These are phyloP conservation scores for Aspergillus biplanus DNA, from an alignment of 495 filamentous ascomycete species.

Conservation along the genomic window DNA sequence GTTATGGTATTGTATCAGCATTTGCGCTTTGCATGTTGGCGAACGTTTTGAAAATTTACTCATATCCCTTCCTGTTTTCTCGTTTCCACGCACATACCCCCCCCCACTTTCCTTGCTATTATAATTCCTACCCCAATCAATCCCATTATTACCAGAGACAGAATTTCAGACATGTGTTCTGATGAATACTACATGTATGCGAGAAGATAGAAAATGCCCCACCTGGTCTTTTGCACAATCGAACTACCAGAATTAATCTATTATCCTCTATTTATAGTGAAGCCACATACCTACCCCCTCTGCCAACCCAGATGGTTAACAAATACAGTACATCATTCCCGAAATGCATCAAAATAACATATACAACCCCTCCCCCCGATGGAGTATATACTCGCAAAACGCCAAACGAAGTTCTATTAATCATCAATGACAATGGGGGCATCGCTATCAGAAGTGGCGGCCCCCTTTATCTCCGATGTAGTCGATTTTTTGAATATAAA, in stretches of 20 bases:
- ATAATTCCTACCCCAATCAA: background rate
- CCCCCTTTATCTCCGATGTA: slow-evolving; percentile 29
- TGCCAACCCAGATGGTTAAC: background rate
- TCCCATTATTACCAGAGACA: too few species aligned
- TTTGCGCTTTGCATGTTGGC: slow-evolving; percentile 13
- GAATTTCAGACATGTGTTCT: background rate
- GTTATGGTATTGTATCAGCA: slow-evolving; percentile 10
- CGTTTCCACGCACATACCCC: slow-evolving; percentile 1
- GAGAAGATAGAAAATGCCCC: too few species aligned
- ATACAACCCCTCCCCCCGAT: background rate
- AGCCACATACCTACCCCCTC: background rate
- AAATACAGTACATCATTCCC: background rate
- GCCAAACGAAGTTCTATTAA: background rate
- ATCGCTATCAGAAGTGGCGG: background rate
- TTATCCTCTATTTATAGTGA: background rate
- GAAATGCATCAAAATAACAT: background rate
- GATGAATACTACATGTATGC: background rate
- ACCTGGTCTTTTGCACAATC: too few species aligned
- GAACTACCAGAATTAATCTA: background rate
- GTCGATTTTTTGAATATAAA: slow-evolving; percentile 71
- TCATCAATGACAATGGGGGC: background rate
- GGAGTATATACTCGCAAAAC: background rate
- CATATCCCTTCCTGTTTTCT: slow-evolving; percentile 5
- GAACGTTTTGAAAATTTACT: slow-evolving; percentile 1
- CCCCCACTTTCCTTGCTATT: background rate